Evolutionary conservation across 331 rosid genomes (phyloP).

Genomic region (Ulmus americana): DNA sequence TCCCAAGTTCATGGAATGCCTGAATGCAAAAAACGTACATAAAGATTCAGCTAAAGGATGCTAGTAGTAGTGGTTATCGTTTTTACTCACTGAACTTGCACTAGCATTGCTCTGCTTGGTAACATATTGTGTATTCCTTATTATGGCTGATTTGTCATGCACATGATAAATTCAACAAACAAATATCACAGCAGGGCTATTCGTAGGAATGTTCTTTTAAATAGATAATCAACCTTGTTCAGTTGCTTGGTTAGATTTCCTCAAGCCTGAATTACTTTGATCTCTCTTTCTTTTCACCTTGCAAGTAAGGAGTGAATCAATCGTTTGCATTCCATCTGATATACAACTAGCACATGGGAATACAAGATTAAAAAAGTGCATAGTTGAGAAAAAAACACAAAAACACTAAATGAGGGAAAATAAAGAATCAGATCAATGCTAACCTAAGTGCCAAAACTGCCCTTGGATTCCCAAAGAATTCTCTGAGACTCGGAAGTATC

Average conservation of each 20-base stretch:
- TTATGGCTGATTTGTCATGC: too few species aligned
- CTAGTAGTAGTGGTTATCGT: too few species aligned
- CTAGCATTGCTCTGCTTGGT: too few species aligned
- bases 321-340: constrained; percentile 79
- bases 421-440: constrained; percentile 23
- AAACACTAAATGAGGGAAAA: constrained; percentile 13
- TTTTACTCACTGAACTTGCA: too few species aligned
- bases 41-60: too few species aligned
- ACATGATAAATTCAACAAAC: too few species aligned
- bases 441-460: constrained; percentile 86
- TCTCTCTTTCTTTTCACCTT: constrained; percentile 84
- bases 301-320: constrained; percentile 90
- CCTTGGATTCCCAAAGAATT: constrained; percentile 67
- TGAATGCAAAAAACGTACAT: too few species aligned
- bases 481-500: constrained; percentile 51
- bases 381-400: constrained; percentile 14
- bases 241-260: constrained; percentile 31
- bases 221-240: constrained; percentile 48
- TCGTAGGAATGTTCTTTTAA: not conserved
- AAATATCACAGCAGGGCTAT: too few species aligned
- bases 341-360: constrained; percentile 50
- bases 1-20: too few species aligned
- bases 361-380: constrained; percentile 3
- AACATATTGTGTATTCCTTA: too few species aligned
- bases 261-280: constrained; percentile 26